Percentiles rank a stretch among this genome's conserved stretches.
These are phyloP conservation scores for Termitomyces sp. DNA, from an alignment of 768 basidiomycete species.

Conservation along the genomic window DNA sequence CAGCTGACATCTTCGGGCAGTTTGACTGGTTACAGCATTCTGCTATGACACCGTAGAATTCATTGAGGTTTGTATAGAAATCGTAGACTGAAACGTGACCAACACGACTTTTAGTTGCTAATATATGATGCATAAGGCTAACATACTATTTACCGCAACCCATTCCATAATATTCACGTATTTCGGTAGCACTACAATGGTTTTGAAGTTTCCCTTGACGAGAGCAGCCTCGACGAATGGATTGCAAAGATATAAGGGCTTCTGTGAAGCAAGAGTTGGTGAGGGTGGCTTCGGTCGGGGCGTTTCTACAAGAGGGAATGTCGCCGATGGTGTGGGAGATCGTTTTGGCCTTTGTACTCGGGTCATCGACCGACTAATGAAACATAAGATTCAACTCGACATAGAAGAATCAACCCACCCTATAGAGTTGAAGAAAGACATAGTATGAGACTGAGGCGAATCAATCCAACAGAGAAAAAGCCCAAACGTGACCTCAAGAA, in stretches of 20 bases:
- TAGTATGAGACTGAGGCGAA: conserved; percentile 30
- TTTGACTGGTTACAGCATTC: conserved; percentile 90
- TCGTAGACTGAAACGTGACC: conserved; percentile 74
- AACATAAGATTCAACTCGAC: conserved; percentile 1
- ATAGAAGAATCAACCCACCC: conserved; percentile 40
- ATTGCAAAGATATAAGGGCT: conserved; percentile 84
- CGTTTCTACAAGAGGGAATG: conserved; percentile 43
- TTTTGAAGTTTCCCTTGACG: conserved; percentile 97
- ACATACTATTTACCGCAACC: conserved; percentile 76
- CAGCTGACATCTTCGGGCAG: conserved; percentile 93
- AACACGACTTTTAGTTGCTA: background rate
- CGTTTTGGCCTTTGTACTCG: conserved; percentile 69
- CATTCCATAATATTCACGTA: conserved; percentile 99
- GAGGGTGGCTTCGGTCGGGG: conserved; percentile 30
- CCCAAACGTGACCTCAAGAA: background rate
- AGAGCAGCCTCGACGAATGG: conserved; percentile 97
- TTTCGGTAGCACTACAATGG: conserved; percentile 91
- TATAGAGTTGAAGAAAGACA: conserved; percentile 84
- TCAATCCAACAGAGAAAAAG: conserved; percentile 19
- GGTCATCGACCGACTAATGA: conserved; percentile 65
- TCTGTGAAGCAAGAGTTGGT: conserved; percentile 30
- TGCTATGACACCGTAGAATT: conserved; percentile 92
- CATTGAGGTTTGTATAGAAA: conserved; percentile 95
- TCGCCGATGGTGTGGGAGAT: conserved; percentile 66
- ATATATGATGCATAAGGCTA: background rate